Evolutionary conservation across 1,284 basidiomycete genomes (phyloP), one percentile per base, ranked within the genome.

Genomic region (Melampsora americana): DNA sequence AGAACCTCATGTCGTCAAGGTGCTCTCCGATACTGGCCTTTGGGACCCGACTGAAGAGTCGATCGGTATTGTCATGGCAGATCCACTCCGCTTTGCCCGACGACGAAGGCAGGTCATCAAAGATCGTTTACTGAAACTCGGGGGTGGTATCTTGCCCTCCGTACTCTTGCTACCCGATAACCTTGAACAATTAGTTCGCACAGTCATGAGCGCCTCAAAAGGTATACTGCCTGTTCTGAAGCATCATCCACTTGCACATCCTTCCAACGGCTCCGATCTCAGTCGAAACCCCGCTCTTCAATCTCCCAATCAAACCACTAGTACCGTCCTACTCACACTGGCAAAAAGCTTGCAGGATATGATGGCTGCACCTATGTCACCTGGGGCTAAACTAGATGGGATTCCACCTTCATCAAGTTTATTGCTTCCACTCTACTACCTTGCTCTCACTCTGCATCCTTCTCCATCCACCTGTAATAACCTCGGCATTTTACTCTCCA

Each of bases 391-490:
- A 23, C 77, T 82, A 23, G 79, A 78, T 44, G 82, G 83, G 5
- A 83, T 87, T 59, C 85, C 85, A 23, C 82, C 86, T 12, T 85
- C 84, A 23, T 83, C 84, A 30, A 86, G 86, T 7, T 79, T 88
- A 26, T 81, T 86, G 48, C 83, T 89, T 26, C 80, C 88, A 50
- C 83, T 88, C 59, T 88, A 88, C 79, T 89, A 89, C 79, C 82
- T 88, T 62, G 86, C 88, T 0, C 83, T 88, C 5, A 84, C 87
- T 2, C 82, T 88, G 64, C 84, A 84, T 78, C 86, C 87, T 1
- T 85, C 86, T 3, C 85, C 88, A 2, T 86, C 86, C 65, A 87
- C 86, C 4, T 86, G 85, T 82, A 89, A 89, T 80, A 88, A 89
- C 77, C 84, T 88, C 26, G 88, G 88, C 28, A 88, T 89, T 77